phyloP scores from a whole-genome alignment of 805 yeast species.

The Saturnispora sanitii region DNA sequence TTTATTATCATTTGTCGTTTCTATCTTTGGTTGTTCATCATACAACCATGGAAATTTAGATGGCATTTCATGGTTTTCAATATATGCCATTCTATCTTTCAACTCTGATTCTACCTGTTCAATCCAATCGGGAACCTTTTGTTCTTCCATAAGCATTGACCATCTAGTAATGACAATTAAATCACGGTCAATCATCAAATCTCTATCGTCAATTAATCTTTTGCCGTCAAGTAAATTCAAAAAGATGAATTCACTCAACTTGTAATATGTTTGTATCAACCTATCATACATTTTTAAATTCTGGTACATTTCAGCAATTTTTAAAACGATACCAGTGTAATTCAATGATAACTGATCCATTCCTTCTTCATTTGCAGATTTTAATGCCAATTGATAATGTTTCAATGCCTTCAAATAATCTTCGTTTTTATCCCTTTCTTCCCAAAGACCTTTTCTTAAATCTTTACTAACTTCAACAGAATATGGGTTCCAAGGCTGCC shows the following conservation, averaged over 20 bases:
- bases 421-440: constrained; percentile 59
- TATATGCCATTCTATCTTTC: constrained; percentile 21
- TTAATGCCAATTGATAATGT: constrained; percentile 65
- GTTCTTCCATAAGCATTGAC: constrained; percentile 16
- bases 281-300: constrained; percentile 49
- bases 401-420: constrained; percentile 62
- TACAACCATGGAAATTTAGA: constrained; percentile 11
- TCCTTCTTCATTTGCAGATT: constrained; percentile 44
- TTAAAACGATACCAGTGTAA: constrained; percentile 84
- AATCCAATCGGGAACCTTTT: constrained; percentile 7
- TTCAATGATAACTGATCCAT: constrained; percentile 60
- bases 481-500: constrained; percentile 30
- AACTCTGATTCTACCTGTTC: constrained; percentile 15
- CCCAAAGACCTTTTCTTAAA: constrained; percentile 71
- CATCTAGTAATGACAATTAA: constrained; percentile 22
- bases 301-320: constrained; percentile 81
- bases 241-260: constrained; percentile 21
- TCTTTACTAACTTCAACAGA: constrained; percentile 48
- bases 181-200: constrained; percentile 23
- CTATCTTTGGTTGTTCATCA: background rate
- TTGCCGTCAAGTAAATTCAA: constrained; percentile 20
- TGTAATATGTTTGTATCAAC: constrained; percentile 48
- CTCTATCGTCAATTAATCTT: constrained; percentile 15
- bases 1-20: background rate
- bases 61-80: constrained; percentile 17